These are phyloP conservation scores for Hapsidospora chrysogenum DNA, from an alignment of 495 filamentous ascomycete species.

Conservation along the genomic window DNA sequence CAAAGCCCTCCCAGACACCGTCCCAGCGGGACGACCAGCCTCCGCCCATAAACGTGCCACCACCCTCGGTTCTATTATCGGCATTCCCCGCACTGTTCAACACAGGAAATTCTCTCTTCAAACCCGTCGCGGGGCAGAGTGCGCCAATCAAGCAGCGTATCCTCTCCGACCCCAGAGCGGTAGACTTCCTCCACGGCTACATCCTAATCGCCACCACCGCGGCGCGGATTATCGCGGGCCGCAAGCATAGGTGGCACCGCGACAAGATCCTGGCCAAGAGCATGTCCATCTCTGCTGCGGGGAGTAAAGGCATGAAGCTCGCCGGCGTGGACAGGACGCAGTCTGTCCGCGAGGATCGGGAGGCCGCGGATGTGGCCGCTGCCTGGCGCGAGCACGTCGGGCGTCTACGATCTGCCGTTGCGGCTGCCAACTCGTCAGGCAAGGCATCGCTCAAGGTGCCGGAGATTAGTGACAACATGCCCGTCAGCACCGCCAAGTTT, in stretches of 20 bases:
- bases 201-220: constrained; percentile 46
- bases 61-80: constrained; percentile 66
- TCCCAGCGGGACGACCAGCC: constrained; percentile 12
- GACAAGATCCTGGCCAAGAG: constrained; percentile 71
- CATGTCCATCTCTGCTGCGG: constrained; percentile 65
- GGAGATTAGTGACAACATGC: constrained; percentile 45
- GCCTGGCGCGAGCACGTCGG: constrained; percentile 58
- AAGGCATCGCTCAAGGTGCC: constrained; percentile 36
- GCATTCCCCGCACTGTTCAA: constrained; percentile 53
- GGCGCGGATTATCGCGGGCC: constrained; percentile 70
- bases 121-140: constrained; percentile 32
- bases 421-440: constrained; percentile 26
- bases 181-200: constrained; percentile 34
- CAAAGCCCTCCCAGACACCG: constrained; percentile 6
- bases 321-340: constrained; percentile 66
- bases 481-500: constrained; percentile 43
- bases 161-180: constrained; percentile 35
- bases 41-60: constrained; percentile 77
- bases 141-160: constrained; percentile 38
- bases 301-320: constrained; percentile 74
- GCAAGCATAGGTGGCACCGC: constrained; percentile 76
- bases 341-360: constrained; percentile 66
- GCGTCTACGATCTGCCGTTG: constrained; percentile 39
- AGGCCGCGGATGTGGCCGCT: constrained; percentile 59
- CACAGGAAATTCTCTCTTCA: constrained; percentile 35